A percentile compares a stretch with the other conserved stretches of the same genome.
phyloP scores from a whole-genome alignment of 1,284 basidiomycete genomes.

The Somion occarium region DNA sequence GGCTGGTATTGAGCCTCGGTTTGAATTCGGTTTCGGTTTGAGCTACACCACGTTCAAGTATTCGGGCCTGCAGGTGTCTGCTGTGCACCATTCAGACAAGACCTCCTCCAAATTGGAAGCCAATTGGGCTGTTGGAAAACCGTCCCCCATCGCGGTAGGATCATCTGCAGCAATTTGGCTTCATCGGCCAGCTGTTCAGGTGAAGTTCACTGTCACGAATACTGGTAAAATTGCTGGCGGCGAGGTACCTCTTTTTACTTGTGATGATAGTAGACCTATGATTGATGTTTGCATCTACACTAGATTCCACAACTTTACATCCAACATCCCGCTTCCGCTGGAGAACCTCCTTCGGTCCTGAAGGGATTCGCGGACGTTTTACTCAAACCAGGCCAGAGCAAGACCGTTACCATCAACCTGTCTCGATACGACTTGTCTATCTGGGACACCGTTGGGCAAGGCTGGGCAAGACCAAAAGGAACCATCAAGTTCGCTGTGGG shows the following conservation, averaged over 20 bases:
- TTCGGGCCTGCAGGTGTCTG: constrained; percentile 42
- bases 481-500: constrained; percentile 43
- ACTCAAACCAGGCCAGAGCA: constrained; percentile 31
- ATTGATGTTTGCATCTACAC: not conserved
- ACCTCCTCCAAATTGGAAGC: constrained; percentile 34
- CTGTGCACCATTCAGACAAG: constrained; percentile 30
- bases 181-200: constrained; percentile 54
- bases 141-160: constrained; percentile 43
- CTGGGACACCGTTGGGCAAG: constrained; percentile 44
- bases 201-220: constrained; percentile 58
- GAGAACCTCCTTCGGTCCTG: constrained; percentile 39
- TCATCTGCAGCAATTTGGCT: constrained; percentile 59
- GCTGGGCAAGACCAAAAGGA: constrained; percentile 47
- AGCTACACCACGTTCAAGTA: constrained; percentile 82
- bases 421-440: constrained; percentile 41
- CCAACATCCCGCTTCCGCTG: constrained; percentile 33
- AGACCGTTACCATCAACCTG: constrained; percentile 33
- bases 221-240: constrained; percentile 49
- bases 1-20: constrained; percentile 53
- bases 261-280: not conserved
- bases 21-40: constrained; percentile 81
- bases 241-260: constrained; percentile 33
- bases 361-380: constrained; percentile 42
- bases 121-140: constrained; percentile 51
- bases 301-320: constrained; percentile 44